These are phyloP conservation scores for Monosporascus ibericus DNA, from an alignment of 2,329 filamentous ascomycete species.

Conservation along the genomic window DNA sequence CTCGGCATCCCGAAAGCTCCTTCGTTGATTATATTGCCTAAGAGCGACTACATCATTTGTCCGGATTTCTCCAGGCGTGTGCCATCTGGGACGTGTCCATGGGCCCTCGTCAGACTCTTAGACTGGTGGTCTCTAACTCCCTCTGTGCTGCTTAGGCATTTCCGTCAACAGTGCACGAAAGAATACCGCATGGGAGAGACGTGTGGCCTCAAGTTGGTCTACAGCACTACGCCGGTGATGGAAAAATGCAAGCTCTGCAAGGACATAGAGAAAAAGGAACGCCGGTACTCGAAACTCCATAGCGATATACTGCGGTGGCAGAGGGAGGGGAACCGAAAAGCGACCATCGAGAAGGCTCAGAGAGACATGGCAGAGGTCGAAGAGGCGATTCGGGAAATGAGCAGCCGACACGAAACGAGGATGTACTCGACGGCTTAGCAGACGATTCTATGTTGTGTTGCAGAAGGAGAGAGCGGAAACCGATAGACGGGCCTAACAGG, in stretches of 20 bases:
- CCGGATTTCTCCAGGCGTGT: too few species aligned
- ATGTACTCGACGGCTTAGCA: constrained; percentile 32
- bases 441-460: background rate
- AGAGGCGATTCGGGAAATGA: constrained; percentile 50
- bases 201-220: constrained; percentile 88
- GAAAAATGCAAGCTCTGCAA: constrained; percentile 79
- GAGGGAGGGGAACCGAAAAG: constrained; percentile 65
- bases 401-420: constrained; percentile 30
- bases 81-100: too few species aligned
- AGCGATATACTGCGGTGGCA: constrained; percentile 73
- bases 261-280: constrained; percentile 79
- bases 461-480: constrained; percentile 8
- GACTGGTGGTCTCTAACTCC: background rate
- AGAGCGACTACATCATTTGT: too few species aligned
- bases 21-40: background rate
- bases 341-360: constrained; percentile 66
- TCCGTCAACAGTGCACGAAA: constrained; percentile 86
- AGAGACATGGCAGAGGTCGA: constrained; percentile 62
- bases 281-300: constrained; percentile 67
- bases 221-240: constrained; percentile 57
- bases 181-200: constrained; percentile 96
- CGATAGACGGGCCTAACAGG: background rate
- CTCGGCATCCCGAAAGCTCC: background rate
- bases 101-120: too few species aligned
- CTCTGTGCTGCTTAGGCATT: constrained; percentile 41